Base-by-base conservation (phyloP, 768 basidiomycete species). In the Galerina marginata region DNA sequence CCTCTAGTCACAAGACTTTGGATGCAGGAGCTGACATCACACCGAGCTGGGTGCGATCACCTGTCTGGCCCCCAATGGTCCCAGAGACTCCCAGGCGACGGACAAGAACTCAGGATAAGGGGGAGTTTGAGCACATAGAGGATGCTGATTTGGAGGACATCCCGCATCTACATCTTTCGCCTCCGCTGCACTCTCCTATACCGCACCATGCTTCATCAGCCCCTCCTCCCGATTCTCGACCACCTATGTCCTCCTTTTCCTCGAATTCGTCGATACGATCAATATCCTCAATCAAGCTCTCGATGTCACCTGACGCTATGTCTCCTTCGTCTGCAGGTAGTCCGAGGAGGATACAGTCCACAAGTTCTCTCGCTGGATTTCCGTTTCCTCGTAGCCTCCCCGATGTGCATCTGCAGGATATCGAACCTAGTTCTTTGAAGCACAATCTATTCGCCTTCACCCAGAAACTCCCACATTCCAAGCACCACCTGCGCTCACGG, bases 41-140 rank as follows among this genome's bases (percentile, higher is more conserved):
- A 12, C 77, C 84, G 4, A 87, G 86, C 68, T 89, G 87, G 87
- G 77, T 80, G 10, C 74, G 69, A 37, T 74, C 77, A 38, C 74
- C 74, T 36, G 58, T 67, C 15, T 75, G 73, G 68, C 60, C 65
- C 9, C 40, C 71, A 11, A 67, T 25, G 29, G 29, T 33, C 29
- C 29, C 29, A 33, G 29, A 33, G 7, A 33, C n/a, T n/a, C n/a
- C n/a, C n/a, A 67, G 23, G 67, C 56, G 52, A 42, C 52, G 48
- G 10, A 52, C 20, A 63, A 65, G n/a, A 49, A 61, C 26, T 58
- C 33, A n/a, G 9, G 63, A 66, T 5, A 55, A 51, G 4, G 62
- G 60, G 4, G 65, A 66, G 25, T 33, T 64, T 15, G 63, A 69
- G n/a, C 64, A 65, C 25, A 47, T 65, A 11, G 69, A 67, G 45